phyloP scores from a whole-genome alignment of 805 yeast species.

The Saturnispora sekii region DNA sequence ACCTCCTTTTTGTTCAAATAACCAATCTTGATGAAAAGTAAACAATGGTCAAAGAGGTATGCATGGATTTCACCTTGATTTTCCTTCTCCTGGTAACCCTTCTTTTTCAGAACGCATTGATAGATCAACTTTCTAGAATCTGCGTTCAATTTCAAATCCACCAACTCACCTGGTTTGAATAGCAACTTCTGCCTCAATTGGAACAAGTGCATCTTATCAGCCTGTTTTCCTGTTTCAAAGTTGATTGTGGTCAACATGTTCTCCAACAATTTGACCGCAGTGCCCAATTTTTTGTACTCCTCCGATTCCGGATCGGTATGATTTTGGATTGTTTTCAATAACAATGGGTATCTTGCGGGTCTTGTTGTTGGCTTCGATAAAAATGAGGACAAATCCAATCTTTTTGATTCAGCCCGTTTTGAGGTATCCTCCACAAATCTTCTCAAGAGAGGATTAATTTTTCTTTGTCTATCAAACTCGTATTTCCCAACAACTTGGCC shows the following conservation, averaged over 20 bases:
- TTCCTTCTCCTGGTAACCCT: conserved; percentile 60
- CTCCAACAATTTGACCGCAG: conserved; percentile 67
- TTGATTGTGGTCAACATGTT: conserved; percentile 71
- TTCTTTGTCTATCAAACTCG: conserved; percentile 89
- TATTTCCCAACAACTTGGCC: conserved; percentile 92
- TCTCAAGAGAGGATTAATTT: conserved; percentile 85
- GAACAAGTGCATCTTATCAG: conserved; percentile 84
- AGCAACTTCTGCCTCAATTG: conserved; percentile 78
- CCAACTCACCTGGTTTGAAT: conserved; percentile 73
- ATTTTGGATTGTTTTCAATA: conserved; percentile 74
- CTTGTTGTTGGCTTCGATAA: conserved; percentile 92
- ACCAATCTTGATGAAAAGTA: conserved; percentile 78
- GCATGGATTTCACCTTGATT: conserved; percentile 73
- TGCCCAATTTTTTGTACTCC: conserved; percentile 57
- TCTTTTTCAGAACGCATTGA: conserved; percentile 65
- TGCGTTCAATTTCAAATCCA: conserved; percentile 74
- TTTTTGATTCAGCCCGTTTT: conserved; percentile 73
- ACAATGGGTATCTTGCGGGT: conserved; percentile 86
- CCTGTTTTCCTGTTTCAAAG: conserved; percentile 85
- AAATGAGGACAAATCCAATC: conserved; percentile 86
- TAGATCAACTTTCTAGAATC: conserved; percentile 72
- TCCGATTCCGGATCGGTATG: conserved; percentile 68
- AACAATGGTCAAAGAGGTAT: conserved; percentile 79
- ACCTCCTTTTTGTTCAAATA: conserved; percentile 84
- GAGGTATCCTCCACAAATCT: conserved; percentile 88